Evolutionary conservation across 1,284 basidiomycete species (phyloP).

Genomic region (Coniferiporia weirii): DNA sequence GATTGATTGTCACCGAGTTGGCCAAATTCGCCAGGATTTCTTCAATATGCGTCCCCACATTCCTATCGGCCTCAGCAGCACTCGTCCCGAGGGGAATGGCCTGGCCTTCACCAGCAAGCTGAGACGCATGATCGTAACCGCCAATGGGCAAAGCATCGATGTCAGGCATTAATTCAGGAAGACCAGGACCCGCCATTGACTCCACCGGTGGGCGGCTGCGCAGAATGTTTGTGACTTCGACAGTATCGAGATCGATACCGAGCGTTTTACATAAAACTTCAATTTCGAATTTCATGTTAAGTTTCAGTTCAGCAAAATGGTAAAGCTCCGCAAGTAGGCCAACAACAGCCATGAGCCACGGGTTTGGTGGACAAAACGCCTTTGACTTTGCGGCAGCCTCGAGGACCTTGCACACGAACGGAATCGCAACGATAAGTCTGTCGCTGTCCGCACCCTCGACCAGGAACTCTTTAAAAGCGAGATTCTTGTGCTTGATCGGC

Average conservation of each 20-base stretch:
- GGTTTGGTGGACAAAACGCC: slow-evolving; percentile 95
- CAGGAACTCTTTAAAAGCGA: slow-evolving; percentile 95
- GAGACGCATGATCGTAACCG: slow-evolving; percentile 50
- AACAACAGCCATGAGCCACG: slow-evolving; percentile 96
- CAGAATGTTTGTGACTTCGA: slow-evolving; percentile 83
- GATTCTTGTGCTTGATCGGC: slow-evolving; percentile 89
- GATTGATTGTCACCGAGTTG: slow-evolving; percentile 75
- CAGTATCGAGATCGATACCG: slow-evolving; percentile 80
- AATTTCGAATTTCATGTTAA: slow-evolving; percentile 98
- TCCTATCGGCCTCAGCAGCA: slow-evolving; percentile 55
- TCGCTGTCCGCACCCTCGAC: slow-evolving; percentile 94
- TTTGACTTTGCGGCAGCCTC: slow-evolving; percentile 86
- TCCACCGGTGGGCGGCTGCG: slow-evolving; percentile 61
- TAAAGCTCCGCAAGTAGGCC: slow-evolving; percentile 93
- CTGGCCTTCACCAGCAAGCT: slow-evolving; percentile 48
- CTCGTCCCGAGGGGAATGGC: slow-evolving; percentile 53
- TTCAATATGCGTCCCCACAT: slow-evolving; percentile 67
- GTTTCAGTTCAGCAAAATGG: slow-evolving; percentile 92
- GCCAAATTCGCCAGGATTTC: slow-evolving; percentile 73
- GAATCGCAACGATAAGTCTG: slow-evolving; percentile 90
- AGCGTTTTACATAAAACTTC: slow-evolving; percentile 95
- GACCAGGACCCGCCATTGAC: slow-evolving; percentile 44
- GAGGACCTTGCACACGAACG: slow-evolving; percentile 97
- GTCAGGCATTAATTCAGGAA: slow-evolving; percentile 69
- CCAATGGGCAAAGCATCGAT: slow-evolving; percentile 68